Base-by-base conservation (phyloP, 257 asterid species). In the Capsicum pubescens region DNA sequence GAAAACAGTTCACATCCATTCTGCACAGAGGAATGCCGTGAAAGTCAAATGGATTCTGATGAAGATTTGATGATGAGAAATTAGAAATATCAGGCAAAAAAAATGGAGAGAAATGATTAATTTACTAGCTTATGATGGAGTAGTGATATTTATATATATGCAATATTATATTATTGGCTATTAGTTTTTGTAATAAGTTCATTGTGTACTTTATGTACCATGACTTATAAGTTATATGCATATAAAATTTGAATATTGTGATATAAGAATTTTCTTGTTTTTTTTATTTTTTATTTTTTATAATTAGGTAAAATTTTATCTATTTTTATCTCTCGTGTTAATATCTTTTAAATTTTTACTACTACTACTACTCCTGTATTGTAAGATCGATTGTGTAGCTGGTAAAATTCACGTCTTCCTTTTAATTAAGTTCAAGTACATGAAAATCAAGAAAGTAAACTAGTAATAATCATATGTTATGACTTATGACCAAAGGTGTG, bases 1-100 rank as follows among this genome's bases (percentile, higher is more conserved):
- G 60, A 74, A 21, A 60, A 48, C 80, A 74, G 80, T 32, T 74
- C 80, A 46, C 17, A 19, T 21, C 60, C 80, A 74, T 74, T 50
- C 10, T 74, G 80, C 44, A 48, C 16, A 7, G 44, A 48, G 36
- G 80, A 74, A 19, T 74, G 80, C 17, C 61, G 80, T 74, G 60
- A 9, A 48, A 8, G 50, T 74, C 61, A 19, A 42, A 74, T 48
- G n/a, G 19, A 12, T 74, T 74, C 19, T 3, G 80, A 50, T 19
- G 80, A 48, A 74, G 44, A 74, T 7, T 50, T 74, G 14, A 9
- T 19, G 80, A 52, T 42, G 79, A 74, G 80, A 7, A 74, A 50
- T 0, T 44, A 9, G 10, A 39, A 6, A 12, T 9, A 16, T 12
- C 80, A 74, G 10, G 36, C 19, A 8, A 74, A 50, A 48, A 48